These are phyloP conservation scores for Nakaseomyces kungkrabaensis DNA, from an alignment of 1,139 yeast genomes.

Conservation along the genomic window DNA sequence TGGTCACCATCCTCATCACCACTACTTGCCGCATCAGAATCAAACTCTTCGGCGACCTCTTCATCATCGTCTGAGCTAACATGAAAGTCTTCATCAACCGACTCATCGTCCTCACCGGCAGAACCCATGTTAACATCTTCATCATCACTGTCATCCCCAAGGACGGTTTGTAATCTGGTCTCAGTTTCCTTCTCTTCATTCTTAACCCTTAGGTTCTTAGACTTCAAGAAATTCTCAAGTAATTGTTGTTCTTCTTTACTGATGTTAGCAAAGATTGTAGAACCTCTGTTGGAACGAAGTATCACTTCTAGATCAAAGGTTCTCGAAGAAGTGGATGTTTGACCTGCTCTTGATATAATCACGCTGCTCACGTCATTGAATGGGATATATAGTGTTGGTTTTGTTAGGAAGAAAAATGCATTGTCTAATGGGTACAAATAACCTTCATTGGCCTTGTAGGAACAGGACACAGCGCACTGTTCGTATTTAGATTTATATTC, in stretches of 20 bases:
- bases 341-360: slow-evolving; percentile 83
- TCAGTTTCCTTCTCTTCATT: slow-evolving; percentile 87
- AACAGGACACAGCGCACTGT: slow-evolving; percentile 83
- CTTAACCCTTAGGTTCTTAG: slow-evolving; percentile 70
- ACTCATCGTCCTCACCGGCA: slow-evolving; percentile 62
- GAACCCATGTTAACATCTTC: slow-evolving; percentile 62
- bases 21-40: slow-evolving; percentile 54
- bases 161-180: slow-evolving; percentile 64
- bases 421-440: slow-evolving; percentile 83
- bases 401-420: slow-evolving; percentile 82
- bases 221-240: slow-evolving; percentile 65
- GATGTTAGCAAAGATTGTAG: slow-evolving; percentile 81
- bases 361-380: slow-evolving; percentile 68
- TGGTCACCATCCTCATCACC: slow-evolving; percentile 37
- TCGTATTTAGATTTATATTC: slow-evolving; percentile 59
- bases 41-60: slow-evolving; percentile 83
- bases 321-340: slow-evolving; percentile 68
- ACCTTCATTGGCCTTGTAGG: slow-evolving; percentile 93
- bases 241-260: slow-evolving; percentile 81
- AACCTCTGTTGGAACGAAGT: slow-evolving; percentile 53
- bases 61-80: slow-evolving; percentile 47
- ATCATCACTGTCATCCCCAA: slow-evolving; percentile 61
- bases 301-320: slow-evolving; percentile 86
- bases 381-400: slow-evolving; percentile 89
- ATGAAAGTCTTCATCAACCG: slow-evolving; percentile 59